Evolutionary conservation across 306 rosid species (phyloP), one percentile per base, ranked within the genome.

Genomic region (Abrus pulchellus): DNA sequence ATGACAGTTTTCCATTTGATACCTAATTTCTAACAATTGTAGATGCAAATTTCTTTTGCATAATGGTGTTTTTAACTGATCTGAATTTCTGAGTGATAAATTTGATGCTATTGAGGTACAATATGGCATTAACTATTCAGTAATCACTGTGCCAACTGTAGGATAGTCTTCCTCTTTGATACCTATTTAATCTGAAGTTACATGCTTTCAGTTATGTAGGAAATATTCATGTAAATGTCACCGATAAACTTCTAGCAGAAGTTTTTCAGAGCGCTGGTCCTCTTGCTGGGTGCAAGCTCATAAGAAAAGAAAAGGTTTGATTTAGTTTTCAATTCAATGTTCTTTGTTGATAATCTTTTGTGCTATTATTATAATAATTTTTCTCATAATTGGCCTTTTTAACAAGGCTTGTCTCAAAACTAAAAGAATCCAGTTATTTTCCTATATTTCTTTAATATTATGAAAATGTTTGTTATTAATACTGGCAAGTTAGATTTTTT

Each of bases 261-360:
- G 90, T 89, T 71, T 89, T 89, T 80, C 92, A 86, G 88, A 84
- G 87, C 79, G 88, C 85, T 62, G 92, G 92, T 62, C 90, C 87
- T 79, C 90, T 89, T 75, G 88, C 90, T 49, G 92, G 92, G 66
- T 89, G 92, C 85, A 89, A 89, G 78, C 92, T 89, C 64, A 89
- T 89, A 43, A 76, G 87, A 74, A 89, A 86, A 76, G 92, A 89
- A 34, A 86, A 89, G 90, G 92, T 89, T 86, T 76, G 80, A 67
- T 68, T 82, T 68, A 48, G 20, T 76, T 73, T 64, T 71, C 57
- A 79, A 40, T 56, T 78, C 48, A 45, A 34, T 75, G 50, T 34
- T 86, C 82, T 74, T 60, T 52, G 49, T 63, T 72, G 36, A 32
- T 67, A 57, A 29, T 60, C 59, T 8, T 75, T 38, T 41, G 54